Evolutionary conservation across 768 basidiomycete genomes (phyloP), one percentile per base, ranked within the genome.

Genomic region (Rhizopogon salebrosus): DNA sequence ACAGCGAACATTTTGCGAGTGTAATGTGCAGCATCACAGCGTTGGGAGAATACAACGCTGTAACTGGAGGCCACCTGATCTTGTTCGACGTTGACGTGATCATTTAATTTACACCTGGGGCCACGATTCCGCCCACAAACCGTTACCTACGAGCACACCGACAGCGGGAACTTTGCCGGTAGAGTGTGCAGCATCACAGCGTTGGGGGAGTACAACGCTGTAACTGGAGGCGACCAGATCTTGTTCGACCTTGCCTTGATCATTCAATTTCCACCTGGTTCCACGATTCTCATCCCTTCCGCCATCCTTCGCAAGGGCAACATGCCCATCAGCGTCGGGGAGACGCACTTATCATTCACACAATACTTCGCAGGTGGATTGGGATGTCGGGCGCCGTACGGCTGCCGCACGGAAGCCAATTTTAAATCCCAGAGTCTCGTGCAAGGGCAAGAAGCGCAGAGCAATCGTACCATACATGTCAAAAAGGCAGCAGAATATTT

Each of bases 21-120:
- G 70, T 70, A 0, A 62, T 64, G 59, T 76, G 71, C 41, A 60
- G 60, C 0, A 68, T 75, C 11, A 61, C 56, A 2, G 60, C 70
- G 0, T 43, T 65, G 0, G 71, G 72, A 1, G 5, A 46, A 2
- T 74, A 65, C 50, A 58, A 72, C 48, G 55, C 48, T 2, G 60
- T 3, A 2, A 58, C 46, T 23, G 66, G 71, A 8, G 71, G 70
- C 2, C 70, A 73, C 41, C 41, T 73, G 0, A 53, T 73, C 0
- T 40, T 75, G 0, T 65, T 63, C 57, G 65, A 67, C 22, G 37
- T 66, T 0, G 55, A 61, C n/a, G 51, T 70, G 0, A 42, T 68
- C 1, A 49, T 66, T 6, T 62, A 64, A 43, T 70, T 66, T 37
- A 62, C 62, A 0, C n/a, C n/a, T n/a, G n/a, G n/a, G n/a, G n/a